Evolutionary conservation across 1,284 basidiomycete genomes (phyloP).

Genomic region (Apiotrichum porosum): DNA sequence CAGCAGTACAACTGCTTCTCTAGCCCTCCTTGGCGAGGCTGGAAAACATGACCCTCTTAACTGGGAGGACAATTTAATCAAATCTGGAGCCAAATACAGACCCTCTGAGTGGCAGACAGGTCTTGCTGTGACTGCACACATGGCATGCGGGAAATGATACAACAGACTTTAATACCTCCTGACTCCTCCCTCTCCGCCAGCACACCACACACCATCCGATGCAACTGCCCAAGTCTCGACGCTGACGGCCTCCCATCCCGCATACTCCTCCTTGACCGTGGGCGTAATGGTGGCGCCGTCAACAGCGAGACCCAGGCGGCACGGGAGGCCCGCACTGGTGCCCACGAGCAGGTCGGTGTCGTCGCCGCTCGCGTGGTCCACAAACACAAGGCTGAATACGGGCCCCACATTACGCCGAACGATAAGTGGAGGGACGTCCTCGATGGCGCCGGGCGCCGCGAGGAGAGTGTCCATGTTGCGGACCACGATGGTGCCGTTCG

Average conservation of each 20-base stretch:
- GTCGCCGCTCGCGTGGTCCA: slow-evolving; percentile 9
- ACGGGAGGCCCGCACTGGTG: slow-evolving; percentile 43
- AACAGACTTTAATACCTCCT: slow-evolving; percentile 35
- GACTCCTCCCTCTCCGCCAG: slow-evolving; percentile 37
- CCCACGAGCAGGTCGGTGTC: slow-evolving; percentile 33
- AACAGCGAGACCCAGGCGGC: slow-evolving; percentile 20
- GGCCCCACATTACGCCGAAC: slow-evolving; percentile 58
- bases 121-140: too few relatives aligned
- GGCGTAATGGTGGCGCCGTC: slow-evolving; percentile 10
- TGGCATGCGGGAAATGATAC: too few relatives aligned
- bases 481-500: slow-evolving; percentile 58
- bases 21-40: too few relatives aligned
- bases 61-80: too few relatives aligned
- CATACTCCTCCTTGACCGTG: slow-evolving; percentile 37
- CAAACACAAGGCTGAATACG: slow-evolving; percentile 55
- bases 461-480: slow-evolving; percentile 52
- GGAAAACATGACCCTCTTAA: too few relatives aligned
- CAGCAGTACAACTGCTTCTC: too few relatives aligned
- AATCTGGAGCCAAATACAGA: too few relatives aligned
- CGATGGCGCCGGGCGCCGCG: slow-evolving; percentile 40
- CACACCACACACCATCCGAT: slow-evolving; percentile 36
- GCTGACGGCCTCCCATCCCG: slow-evolving; percentile 45
- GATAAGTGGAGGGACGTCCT: slow-evolving; percentile 10
- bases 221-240: slow-evolving; percentile 35
- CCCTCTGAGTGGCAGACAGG: too few relatives aligned